Evolutionary conservation across 1,139 yeast genomes (phyloP), one percentile per base, ranked within the genome.

Genomic region (Candida sp.): DNA sequence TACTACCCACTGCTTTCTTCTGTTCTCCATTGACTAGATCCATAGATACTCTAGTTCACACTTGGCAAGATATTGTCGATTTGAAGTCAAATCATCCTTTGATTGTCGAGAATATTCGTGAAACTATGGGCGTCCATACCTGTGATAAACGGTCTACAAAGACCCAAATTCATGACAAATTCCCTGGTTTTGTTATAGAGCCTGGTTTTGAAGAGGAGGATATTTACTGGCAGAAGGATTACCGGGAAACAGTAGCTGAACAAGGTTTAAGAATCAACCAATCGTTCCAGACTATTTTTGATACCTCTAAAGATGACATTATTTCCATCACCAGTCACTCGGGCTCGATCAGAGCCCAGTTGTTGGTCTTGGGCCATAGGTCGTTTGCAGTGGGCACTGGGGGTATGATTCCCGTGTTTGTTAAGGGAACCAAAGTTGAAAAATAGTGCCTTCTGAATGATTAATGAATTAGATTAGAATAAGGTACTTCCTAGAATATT

Each of bases 331-430:
- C 75, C 33, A 64, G 69, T 41, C 77, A 71, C 47, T 63, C 70
- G 29, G 76, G 76, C 1, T 57, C 71, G 21, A 70, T 71, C 43
- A 56, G 74, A 43, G 65, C 75, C 4, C 74, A 68, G 45, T 59
- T 71, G 42, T 51, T 69, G 51, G 76, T 63, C 2, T 61, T 71
- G 49, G 70, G 72, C 38, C 76, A 71, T 49, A 54, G 77, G 35
- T 56, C 66, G 22, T 71, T 71, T 56, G 66, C 70, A 4, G 66
- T 71, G 23, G 75, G 74, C 6, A 71, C 77, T 5, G 77, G 77
- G 9, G 77, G 76, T 5, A 61, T 71, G 64, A 64, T 71, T 33
- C 76, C 77, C 1, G 75, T 71, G 9, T 62, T 69, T 46, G 75
- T 71, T 2, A 65, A 65, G 47, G 77, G 64, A 5, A 52, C 56